phyloP scores from a whole-genome alignment of 129 eudicot genomes.

The Daucus carota region DNA sequence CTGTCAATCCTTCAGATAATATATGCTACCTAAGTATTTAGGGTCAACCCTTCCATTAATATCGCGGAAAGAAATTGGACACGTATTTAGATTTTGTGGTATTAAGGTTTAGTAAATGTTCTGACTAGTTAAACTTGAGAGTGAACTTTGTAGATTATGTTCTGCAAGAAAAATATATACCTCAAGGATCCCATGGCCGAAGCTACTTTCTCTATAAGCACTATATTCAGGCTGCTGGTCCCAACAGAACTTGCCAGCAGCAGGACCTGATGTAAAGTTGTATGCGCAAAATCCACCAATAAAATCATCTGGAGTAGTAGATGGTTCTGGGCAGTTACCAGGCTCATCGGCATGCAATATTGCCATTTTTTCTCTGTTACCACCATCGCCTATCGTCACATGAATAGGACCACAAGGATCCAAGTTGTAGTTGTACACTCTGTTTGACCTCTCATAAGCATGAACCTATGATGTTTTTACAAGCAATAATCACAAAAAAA shows the following conservation, averaged over 20 bases:
- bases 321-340: slow-evolving; percentile 81
- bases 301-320: slow-evolving; percentile 62
- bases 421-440: slow-evolving; percentile 74
- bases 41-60: neutral
- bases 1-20: neutral
- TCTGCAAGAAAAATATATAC: slow-evolving; percentile 15
- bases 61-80: neutral
- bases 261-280: slow-evolving; percentile 85
- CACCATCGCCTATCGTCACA: slow-evolving; percentile 80
- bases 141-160: neutral
- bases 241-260: slow-evolving; percentile 93
- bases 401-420: slow-evolving; percentile 89
- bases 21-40: neutral
- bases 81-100: neutral
- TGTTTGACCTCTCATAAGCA: slow-evolving; percentile 88
- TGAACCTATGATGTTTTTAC: slow-evolving; percentile 53
- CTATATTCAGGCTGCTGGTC: slow-evolving; percentile 93
- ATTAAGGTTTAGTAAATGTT: neutral
- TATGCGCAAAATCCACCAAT: slow-evolving; percentile 91
- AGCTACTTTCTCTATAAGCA: slow-evolving; percentile 90
- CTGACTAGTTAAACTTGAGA: neutral
- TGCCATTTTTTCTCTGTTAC: slow-evolving; percentile 94
- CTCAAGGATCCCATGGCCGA: slow-evolving; percentile 93
- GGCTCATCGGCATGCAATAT: slow-evolving; percentile 71
- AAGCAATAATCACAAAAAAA: neutral